These are phyloP conservation scores for Tuber calosporum DNA, from an alignment of 495 filamentous ascomycete genomes.

Conservation along the genomic window DNA sequence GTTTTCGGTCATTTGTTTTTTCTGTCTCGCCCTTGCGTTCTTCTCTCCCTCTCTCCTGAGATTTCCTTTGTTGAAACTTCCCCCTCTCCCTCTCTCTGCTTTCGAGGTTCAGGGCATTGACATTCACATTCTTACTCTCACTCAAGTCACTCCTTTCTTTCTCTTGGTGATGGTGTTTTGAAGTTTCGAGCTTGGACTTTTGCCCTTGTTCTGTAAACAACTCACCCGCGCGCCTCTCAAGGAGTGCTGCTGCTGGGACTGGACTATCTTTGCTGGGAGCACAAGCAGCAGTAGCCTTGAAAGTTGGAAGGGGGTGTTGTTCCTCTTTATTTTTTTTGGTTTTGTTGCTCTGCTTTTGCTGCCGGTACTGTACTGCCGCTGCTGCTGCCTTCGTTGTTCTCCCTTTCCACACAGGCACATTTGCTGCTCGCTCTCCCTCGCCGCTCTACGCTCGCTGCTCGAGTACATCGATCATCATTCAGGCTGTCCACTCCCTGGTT, in stretches of 20 bases:
- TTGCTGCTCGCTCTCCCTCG: neutral
- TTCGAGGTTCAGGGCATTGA: neutral
- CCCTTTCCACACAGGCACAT: neutral
- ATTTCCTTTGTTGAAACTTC: neutral
- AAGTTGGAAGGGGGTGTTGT: neutral
- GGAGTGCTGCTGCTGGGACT: slow-evolving; percentile 19
- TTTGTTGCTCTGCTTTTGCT: slow-evolving; percentile 10
- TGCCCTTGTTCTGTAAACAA: slow-evolving; percentile 27
- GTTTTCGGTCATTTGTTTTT: slow-evolving; percentile 1
- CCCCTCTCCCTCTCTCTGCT: neutral
- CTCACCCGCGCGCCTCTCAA: slow-evolving; percentile 30
- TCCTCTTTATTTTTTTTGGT: slow-evolving; percentile 7
- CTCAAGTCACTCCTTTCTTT: neutral
- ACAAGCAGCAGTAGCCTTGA: neutral
- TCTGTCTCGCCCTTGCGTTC: neutral
- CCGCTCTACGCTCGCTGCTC: neutral
- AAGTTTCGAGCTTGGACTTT: slow-evolving; percentile 14
- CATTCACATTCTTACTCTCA: neutral
- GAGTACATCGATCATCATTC: slow-evolving; percentile 1
- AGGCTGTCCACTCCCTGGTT: slow-evolving; percentile 1
- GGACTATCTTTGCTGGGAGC: neutral
- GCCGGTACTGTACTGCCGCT: neutral
- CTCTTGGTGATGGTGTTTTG: neutral
- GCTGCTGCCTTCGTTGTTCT: slow-evolving; percentile 23
- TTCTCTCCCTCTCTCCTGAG: neutral